These are phyloP conservation scores for Phytopythium helicoides DNA, from an alignment of 352 stramenopile species.

Conservation along the genomic window DNA sequence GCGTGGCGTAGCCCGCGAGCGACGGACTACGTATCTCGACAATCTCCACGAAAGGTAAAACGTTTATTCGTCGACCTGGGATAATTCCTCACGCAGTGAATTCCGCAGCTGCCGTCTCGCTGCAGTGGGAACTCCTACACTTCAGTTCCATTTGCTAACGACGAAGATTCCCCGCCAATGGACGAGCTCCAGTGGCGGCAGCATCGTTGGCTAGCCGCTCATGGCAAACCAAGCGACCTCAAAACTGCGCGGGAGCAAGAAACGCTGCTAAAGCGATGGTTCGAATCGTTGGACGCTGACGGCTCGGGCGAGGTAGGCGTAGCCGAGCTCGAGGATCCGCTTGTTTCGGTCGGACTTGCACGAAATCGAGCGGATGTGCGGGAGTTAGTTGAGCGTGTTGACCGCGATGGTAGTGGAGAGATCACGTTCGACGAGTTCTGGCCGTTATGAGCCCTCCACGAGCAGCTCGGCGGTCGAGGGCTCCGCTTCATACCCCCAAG, in stretches of 20 bases:
- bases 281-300: constrained; percentile 85
- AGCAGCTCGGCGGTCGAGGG: constrained; percentile 13
- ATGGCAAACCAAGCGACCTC: constrained; percentile 68
- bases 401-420: constrained; percentile 56
- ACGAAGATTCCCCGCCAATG: constrained; percentile 4
- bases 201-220: constrained; percentile 74
- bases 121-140: constrained; percentile 19
- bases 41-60: constrained; percentile 32
- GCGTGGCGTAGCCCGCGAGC: constrained; percentile 48
- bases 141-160: background rate
- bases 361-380: constrained; percentile 71
- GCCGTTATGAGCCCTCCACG: constrained; percentile 65
- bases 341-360: constrained; percentile 85
- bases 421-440: constrained; percentile 80
- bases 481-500: constrained; percentile 53
- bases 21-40: constrained; percentile 11
- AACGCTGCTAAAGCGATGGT: constrained; percentile 75
- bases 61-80: background rate
- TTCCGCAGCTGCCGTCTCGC: constrained; percentile 35
- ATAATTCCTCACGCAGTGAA: too few relatives aligned
- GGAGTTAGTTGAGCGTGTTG: constrained; percentile 67
- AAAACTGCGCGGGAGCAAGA: constrained; percentile 68
- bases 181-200: constrained; percentile 76
- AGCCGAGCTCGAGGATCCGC: constrained; percentile 83
- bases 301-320: constrained; percentile 77